Conservation (phyloP, 305 asterid species). For the Fraxinus greggii region DNA sequence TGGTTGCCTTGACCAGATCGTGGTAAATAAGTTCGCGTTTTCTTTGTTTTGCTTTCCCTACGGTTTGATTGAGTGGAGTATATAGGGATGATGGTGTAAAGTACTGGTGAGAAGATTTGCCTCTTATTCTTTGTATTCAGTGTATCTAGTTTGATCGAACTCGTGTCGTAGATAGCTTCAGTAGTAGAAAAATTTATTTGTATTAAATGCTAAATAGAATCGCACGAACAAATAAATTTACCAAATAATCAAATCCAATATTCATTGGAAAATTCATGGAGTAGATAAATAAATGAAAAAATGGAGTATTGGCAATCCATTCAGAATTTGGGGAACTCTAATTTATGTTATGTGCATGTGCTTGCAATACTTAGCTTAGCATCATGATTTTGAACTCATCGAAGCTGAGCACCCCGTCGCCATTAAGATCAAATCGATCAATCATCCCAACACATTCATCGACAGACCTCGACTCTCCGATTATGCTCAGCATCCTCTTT, state of each 20-base stretch:
- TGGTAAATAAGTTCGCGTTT: too few species aligned
- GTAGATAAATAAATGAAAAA: background rate
- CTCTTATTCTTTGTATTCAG: background rate
- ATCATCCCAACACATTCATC: constrained; percentile 20
- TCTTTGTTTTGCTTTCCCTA: too few species aligned
- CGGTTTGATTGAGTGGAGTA: too few species aligned
- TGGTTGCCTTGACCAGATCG: too few species aligned
- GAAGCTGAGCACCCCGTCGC: constrained; percentile 20
- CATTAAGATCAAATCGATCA: constrained; percentile 4
- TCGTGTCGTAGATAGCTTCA: background rate
- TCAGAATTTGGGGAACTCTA: too few species aligned
- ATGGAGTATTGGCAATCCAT: too few species aligned
- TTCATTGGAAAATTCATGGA: background rate
- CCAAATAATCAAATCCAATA: background rate
- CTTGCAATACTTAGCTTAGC: background rate
- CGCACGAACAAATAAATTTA: too few species aligned
- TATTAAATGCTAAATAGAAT: too few species aligned
- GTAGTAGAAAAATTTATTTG: background rate
- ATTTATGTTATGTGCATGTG: background rate
- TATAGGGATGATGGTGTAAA: too few species aligned
- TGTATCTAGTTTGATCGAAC: background rate
- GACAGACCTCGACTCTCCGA: constrained; percentile 18
- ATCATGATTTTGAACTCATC: constrained; percentile 21
- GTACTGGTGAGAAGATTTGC: background rate
- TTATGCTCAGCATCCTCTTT: constrained; percentile 2